These are phyloP conservation scores for Phytophthora capsici DNA, from an alignment of 352 stramenopile species.

Conservation along the genomic window DNA sequence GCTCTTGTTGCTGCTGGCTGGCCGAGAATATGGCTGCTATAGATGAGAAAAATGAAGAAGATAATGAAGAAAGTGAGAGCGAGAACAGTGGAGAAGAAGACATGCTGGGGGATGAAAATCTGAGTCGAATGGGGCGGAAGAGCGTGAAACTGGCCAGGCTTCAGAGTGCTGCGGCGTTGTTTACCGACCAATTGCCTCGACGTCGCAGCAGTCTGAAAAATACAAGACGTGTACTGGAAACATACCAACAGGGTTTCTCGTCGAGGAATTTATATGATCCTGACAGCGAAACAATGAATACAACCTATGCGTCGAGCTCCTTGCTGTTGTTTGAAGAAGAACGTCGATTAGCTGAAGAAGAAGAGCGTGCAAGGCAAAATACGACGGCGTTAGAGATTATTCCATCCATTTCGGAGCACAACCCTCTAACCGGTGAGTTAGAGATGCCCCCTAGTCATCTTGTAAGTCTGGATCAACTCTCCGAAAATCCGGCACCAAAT, in stretches of 20 bases:
- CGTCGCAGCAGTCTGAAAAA: constrained; percentile 56
- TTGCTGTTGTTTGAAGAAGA: constrained; percentile 63
- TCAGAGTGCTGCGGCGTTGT: constrained; percentile 2
- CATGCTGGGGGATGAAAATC: background rate
- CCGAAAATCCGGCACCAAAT: background rate
- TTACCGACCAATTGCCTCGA: constrained; percentile 12
- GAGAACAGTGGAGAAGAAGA: background rate
- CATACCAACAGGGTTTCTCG: constrained; percentile 44
- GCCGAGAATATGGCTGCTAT: constrained; percentile 53
- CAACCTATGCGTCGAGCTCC: constrained; percentile 53
- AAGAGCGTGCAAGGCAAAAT: constrained; percentile 7
- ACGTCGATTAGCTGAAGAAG: constrained; percentile 26
- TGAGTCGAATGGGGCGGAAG: background rate
- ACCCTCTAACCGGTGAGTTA: constrained; percentile 46
- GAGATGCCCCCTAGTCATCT: constrained; percentile 51
- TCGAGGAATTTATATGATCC: constrained; percentile 36
- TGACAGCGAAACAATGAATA: constrained; percentile 47
- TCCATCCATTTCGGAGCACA: constrained; percentile 32
- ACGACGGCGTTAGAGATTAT: constrained; percentile 14
- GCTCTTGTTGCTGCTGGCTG: constrained; percentile 68
- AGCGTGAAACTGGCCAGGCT: background rate
- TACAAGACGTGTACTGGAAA: constrained; percentile 49
- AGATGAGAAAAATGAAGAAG: constrained; percentile 1
- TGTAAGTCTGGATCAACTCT: constrained; percentile 26
- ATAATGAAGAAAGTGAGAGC: background rate